Percentiles rank a stretch among this genome's conserved stretches.
Evolutionary conservation across 148 eudicot genomes (phyloP).

Genomic region (Amaranthus cruentus): DNA sequence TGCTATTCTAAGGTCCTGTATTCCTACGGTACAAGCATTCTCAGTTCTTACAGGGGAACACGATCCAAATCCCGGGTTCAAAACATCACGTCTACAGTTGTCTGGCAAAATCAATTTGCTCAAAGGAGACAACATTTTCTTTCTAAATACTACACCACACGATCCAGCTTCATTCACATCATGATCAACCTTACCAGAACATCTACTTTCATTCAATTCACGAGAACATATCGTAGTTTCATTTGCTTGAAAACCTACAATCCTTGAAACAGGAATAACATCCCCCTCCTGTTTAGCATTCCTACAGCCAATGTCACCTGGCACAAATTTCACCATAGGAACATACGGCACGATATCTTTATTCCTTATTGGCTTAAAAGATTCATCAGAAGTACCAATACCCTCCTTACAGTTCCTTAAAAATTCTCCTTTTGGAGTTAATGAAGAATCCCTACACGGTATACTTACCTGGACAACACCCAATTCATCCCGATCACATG

Average conservation of each 20-base stretch:
- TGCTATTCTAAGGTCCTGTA: slow-evolving; percentile 38
- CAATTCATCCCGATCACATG: slow-evolving; percentile 35
- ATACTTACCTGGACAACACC: slow-evolving; percentile 17
- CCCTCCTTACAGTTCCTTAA: slow-evolving; percentile 10
- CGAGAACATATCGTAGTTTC: slow-evolving; percentile 15
- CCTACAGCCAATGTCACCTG: slow-evolving; percentile 25
- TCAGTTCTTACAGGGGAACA: slow-evolving; percentile 9
- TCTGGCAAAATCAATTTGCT: slow-evolving; percentile 31
- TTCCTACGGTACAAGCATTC: slow-evolving; percentile 22
- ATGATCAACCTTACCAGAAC: slow-evolving; percentile 25
- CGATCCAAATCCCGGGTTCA: slow-evolving; percentile 27
- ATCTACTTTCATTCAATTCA: slow-evolving; percentile 19
- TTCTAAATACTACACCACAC: slow-evolving; percentile 32
- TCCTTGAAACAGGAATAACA: slow-evolving; percentile 47
- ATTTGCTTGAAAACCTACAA: slow-evolving; percentile 56
- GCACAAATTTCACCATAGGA: slow-evolving; percentile 25
- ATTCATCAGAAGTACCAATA: slow-evolving; percentile 24
- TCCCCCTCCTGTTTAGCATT: slow-evolving; percentile 28
- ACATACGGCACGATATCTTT: slow-evolving; percentile 32
- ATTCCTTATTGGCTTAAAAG: slow-evolving; percentile 18
- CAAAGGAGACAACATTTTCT: slow-evolving; percentile 59
- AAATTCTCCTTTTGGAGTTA: slow-evolving; percentile 33
- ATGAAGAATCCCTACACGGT: slow-evolving; percentile 18
- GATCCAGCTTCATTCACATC: slow-evolving; percentile 24
- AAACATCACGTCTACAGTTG: slow-evolving; percentile 40